A percentile compares a stretch with the other conserved stretches of the same genome.
Evolutionary conservation across 805 yeast species (phyloP).

Genomic region (Candida xyloterini): DNA sequence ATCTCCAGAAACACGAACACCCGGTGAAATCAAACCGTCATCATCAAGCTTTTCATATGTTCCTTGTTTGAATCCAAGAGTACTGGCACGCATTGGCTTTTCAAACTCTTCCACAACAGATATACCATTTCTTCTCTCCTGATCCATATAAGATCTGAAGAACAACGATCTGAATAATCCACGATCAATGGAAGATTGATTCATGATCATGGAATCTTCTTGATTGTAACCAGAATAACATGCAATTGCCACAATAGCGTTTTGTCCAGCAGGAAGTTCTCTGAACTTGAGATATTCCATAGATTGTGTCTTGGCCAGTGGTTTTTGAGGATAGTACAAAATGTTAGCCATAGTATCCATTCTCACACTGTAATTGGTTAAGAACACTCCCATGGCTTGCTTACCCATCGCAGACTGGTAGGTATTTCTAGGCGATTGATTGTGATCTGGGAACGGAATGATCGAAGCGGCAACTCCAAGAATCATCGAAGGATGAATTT

Average conservation of each 20-base stretch:
- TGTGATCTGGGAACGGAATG: conserved; percentile 99
- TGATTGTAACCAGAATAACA: conserved; percentile 99
- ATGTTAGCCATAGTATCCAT: conserved; percentile 99
- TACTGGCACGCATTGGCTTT: conserved; percentile 92
- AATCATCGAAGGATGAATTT: conserved; percentile 98
- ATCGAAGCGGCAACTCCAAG: conserved; percentile 98
- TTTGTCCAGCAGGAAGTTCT: conserved; percentile 98
- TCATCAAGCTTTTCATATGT: conserved; percentile 97
- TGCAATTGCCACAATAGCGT: conserved; percentile 96
- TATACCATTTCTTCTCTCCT: conserved; percentile 98
- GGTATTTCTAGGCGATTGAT: conserved; percentile 98
- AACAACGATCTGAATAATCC: conserved; percentile 94
- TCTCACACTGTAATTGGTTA: conserved; percentile 92
- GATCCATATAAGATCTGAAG: conserved; percentile 97
- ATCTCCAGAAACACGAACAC: conserved; percentile 98
- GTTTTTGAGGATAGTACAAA: conserved; percentile 95
- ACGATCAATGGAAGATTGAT: conserved; percentile 94
- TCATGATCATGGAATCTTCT: conserved; percentile 99
- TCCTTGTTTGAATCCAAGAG: conserved; percentile 94
- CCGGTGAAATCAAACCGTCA: conserved; percentile 97
- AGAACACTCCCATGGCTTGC: conserved; percentile 98
- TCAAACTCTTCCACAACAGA: conserved; percentile 97
- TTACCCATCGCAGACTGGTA: conserved; percentile 99
- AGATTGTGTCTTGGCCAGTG: conserved; percentile 94
- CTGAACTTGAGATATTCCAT: conserved; percentile 97